Evolutionary conservation across 1,284 basidiomycete species (phyloP).

Genomic region (Rugosomyces carneus): DNA sequence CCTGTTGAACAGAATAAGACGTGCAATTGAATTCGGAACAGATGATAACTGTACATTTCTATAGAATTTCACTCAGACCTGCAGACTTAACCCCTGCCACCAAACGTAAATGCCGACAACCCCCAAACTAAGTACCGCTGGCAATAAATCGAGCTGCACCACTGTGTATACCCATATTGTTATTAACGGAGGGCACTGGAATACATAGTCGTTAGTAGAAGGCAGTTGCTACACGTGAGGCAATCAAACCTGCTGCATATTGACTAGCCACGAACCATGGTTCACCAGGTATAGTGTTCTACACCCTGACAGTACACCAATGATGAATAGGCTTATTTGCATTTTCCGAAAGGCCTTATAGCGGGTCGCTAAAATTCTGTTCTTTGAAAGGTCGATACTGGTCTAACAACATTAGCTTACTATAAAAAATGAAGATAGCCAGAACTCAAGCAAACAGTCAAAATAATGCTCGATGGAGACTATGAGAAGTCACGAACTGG

Average conservation of each 20-base stretch:
- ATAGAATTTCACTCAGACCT: conserved; percentile 21
- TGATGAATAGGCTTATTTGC: conserved; percentile 51
- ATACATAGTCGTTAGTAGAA: background rate
- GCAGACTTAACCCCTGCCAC: conserved; percentile 49
- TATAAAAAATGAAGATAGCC: conserved; percentile 70
- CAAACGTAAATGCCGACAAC: conserved; percentile 50
- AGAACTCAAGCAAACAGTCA: conserved; percentile 41
- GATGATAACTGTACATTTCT: too few species aligned
- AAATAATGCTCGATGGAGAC: background rate
- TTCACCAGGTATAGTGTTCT: conserved; percentile 70
- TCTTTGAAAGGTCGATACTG: background rate
- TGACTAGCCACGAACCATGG: conserved; percentile 54
- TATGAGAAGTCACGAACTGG: conserved; percentile 45
- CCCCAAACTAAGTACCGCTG: conserved; percentile 52
- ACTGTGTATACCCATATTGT: conserved; percentile 72
- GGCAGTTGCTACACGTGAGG: background rate
- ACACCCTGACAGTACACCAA: conserved; percentile 52
- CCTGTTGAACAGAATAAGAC: too few species aligned
- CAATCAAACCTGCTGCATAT: conserved; percentile 61
- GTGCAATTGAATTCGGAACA: too few species aligned
- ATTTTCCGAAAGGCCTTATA: conserved; percentile 48
- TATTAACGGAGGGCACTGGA: conserved; percentile 64
- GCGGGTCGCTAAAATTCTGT: conserved; percentile 44
- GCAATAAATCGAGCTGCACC: conserved; percentile 57
- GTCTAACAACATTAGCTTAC: conserved; percentile 34